Base-by-base conservation (phyloP, 2,329 filamentous ascomycete species). In the Cercospora sp. region DNA sequence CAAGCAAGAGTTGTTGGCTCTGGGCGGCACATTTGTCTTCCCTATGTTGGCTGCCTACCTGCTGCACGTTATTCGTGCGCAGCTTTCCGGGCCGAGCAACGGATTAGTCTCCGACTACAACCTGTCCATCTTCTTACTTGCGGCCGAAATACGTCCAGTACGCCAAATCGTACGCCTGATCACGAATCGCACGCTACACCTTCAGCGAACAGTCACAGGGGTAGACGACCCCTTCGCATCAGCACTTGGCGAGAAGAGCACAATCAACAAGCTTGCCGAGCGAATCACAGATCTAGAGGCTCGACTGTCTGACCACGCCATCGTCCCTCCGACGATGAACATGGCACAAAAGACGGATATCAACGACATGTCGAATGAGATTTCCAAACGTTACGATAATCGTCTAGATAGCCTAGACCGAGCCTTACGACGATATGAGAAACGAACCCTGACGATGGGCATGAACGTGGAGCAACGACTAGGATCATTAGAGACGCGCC, bases 101-200 rank as follows among this genome's bases (percentile, higher is more conserved):
- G 92, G 92, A 1, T 83, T 98, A 10, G 90, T 98, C 6, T 97
- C 93, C 4, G 92, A 97, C 79, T 96, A 94, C 81, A 97, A 97
- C 79, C 84, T 98, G 65, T 93, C 90, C 12, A 92, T 98, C 63
- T 98, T 97, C 79, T 83, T 97, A 2, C 85, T 97, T 18, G 92
- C 91, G 0, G 91, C 94, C 3, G 94, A 98, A 80, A 83, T 97
- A 30, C 89, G 92, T 3, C 94, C 94, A 0, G 82, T 93, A 60
- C 88, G 91, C 1, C 94, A 97, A 76, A 81, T 96, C 28, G 87
- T 97, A 70, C 92, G 90, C 76, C 86, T 97, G 74, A 85, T 96
- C 3, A 90, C 93, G 74, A 86, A 88, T 13, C 88, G 92, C 37
- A 97, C 93, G 2, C 82, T 96, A 8, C 89, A 94, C 75, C 85